Evolutionary conservation across 331 rosid species (phyloP).

Genomic region (Erythrophleum ivorense): DNA sequence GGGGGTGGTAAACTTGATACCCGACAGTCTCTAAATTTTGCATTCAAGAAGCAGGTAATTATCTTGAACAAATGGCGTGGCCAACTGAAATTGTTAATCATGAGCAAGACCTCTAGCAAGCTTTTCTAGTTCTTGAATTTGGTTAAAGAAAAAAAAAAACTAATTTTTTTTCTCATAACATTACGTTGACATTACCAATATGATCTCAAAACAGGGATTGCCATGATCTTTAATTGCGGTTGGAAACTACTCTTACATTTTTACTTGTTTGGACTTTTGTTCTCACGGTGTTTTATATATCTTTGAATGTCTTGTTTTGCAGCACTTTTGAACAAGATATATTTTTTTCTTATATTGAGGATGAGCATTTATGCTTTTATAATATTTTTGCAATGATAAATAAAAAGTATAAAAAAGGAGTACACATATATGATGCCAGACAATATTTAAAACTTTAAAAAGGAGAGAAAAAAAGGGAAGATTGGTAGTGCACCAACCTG

Average conservation of each 20-base stretch:
- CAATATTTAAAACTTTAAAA: neutral
- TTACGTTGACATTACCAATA: neutral
- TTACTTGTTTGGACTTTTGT: neutral
- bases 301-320: neutral
- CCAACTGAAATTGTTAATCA: neutral
- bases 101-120: neutral
- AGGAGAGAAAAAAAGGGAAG: neutral
- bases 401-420: neutral
- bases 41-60: constrained; percentile 65
- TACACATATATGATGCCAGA: neutral
- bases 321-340: neutral
- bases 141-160: neutral
- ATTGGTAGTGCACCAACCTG: neutral
- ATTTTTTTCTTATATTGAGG: neutral
- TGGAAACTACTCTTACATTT: neutral
- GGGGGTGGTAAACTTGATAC: constrained; percentile 42
- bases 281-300: neutral
- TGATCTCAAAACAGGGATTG: neutral
- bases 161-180: neutral
- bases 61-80: neutral
- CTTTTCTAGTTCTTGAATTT: neutral
- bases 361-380: neutral
- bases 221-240: neutral
- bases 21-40: constrained; percentile 55
- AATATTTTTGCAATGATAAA: neutral